Base-by-base conservation (phyloP, 2,329 filamentous ascomycete genomes). In the Exophiala mesophila region DNA sequence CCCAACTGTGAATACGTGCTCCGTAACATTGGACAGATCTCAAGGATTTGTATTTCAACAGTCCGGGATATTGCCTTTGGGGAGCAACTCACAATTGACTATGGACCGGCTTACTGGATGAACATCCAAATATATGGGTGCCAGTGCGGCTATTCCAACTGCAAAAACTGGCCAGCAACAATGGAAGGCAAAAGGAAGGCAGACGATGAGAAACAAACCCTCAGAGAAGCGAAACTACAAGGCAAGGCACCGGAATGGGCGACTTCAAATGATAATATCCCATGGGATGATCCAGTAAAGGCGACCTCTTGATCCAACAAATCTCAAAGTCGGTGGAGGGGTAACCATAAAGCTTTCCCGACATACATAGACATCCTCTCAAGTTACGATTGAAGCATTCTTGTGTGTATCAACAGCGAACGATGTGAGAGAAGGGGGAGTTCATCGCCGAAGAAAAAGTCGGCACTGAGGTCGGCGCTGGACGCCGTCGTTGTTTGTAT, bases 71-170 rank as follows among this genome's bases (percentile, higher is more conserved):
- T 55, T 36, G 12, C 33, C 4, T 49, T 47, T 24, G 46, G 49
- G 9, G 43, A 54, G n/a, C 30, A 53, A 29, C 9, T 55, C 30
- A 53, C 46, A 10, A 28, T 45, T 8, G 29, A 49, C 34, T 55
- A 55, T 24, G 46, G 52, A 5, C 18, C 33, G 4, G 6, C 24
- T 3, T 55, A 54, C 30, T 55, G 50, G 18, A 4, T 13, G 12
- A 10, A 45, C 12, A 29, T 40, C 13, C 10, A 36, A 3, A n/a
- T n/a, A n/a, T 37, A 39, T 5, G 15, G 24, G n/a, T 53, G 50
- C 36, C 33, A 30, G 33, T 53, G 50, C 19, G 48, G 48, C 6
- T 9, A 32, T 4, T 23, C n/a, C 4, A 17, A 9, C 6, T 51
- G 48, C 17, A 26, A 23, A 13, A 32, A 36, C 2, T 39, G 36